Base-by-base conservation (phyloP, 306 rosid species). In the Malus fusca region DNA sequence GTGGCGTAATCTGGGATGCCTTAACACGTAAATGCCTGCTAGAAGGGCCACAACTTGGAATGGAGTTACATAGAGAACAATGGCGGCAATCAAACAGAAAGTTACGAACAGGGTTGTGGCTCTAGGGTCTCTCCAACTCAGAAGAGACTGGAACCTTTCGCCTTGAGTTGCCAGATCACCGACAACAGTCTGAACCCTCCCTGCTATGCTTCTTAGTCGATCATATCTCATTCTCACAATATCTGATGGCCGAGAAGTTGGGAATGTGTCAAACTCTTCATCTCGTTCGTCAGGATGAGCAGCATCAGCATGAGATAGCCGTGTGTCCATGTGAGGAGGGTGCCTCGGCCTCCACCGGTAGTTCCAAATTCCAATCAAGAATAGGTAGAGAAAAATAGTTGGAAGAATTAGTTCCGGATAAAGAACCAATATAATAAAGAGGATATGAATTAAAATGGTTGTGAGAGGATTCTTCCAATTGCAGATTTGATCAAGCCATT, bases 41-140 rank as follows among this genome's bases (percentile, higher is more conserved):
- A 93, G 87, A 79, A 93, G 90, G 12, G 25, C 75, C 69, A 91
- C 79, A 48, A 89, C 85, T 81, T 91, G 98, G 84, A 93, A 93
- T 19, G 98, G 98, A 59, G 97, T 93, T 56, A 91, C 96, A 26
- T 88, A 93, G 6, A 93, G 90, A 78, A 88, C 85, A 35, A 91
- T 62, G 53, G 98, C 96, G 22, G 88, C 90, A 81, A 89, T 56
- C 30, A 90, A 80, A 85, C 97, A 93, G 60, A 88, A 87, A 58
- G 80, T 82, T 12, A 91, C 69, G 63, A 91, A 93, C 61, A 93
- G 67, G 19, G 96, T 72, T 33, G 90, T 93, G 23, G 97, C 93
- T 72, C 98, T 88, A 75, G 97, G 98, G 75, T 93, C 98, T 81
- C 98, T 88, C 98, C 98, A 93, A 30, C 98, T 93, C 44, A 89